A percentile compares a stretch with the other conserved stretches of the same genome.
Conservation (phyloP, 192 early-diverging fungal genomes). For the Dispira parvispora region DNA sequence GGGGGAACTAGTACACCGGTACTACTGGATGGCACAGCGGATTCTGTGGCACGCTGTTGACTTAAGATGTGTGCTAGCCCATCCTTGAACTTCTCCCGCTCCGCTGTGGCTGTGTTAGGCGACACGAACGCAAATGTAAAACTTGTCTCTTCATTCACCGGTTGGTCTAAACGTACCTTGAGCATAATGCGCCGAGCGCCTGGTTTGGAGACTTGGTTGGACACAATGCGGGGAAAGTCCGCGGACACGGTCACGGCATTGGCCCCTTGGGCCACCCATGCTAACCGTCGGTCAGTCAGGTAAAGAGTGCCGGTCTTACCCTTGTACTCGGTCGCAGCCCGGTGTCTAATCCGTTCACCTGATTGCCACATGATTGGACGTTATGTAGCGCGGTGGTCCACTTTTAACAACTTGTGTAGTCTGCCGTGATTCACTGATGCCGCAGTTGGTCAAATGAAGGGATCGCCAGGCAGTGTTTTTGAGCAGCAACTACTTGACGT, state of each 20-base stretch:
- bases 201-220: conserved; percentile 26
- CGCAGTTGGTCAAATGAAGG: too few species aligned
- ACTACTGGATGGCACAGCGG: conserved; percentile 1
- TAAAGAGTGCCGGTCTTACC: conserved; percentile 27
- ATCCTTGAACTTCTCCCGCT: conserved; percentile 29
- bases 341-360: background rate
- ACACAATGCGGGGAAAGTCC: conserved; percentile 23
- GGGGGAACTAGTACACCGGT: conserved; percentile 5
- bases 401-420: too few species aligned
- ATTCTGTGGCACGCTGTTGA: conserved; percentile 16
- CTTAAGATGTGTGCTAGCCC: conserved; percentile 23
- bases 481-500: too few species aligned
- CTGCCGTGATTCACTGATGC: too few species aligned
- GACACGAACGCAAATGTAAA: conserved; percentile 30
- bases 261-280: conserved; percentile 31
- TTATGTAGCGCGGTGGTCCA: background rate
- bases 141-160: conserved; percentile 18
- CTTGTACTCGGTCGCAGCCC: conserved; percentile 12
- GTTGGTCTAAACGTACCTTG: conserved; percentile 21
- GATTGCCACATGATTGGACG: background rate
- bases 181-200: conserved; percentile 34
- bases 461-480: too few species aligned
- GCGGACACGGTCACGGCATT: conserved; percentile 26
- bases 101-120: conserved; percentile 22
- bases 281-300: conserved; percentile 33